A percentile compares a stretch with the other conserved stretches of the same genome.
Conservation (phyloP, 805 yeast genomes). For the Wickerhamiella australiensis region DNA sequence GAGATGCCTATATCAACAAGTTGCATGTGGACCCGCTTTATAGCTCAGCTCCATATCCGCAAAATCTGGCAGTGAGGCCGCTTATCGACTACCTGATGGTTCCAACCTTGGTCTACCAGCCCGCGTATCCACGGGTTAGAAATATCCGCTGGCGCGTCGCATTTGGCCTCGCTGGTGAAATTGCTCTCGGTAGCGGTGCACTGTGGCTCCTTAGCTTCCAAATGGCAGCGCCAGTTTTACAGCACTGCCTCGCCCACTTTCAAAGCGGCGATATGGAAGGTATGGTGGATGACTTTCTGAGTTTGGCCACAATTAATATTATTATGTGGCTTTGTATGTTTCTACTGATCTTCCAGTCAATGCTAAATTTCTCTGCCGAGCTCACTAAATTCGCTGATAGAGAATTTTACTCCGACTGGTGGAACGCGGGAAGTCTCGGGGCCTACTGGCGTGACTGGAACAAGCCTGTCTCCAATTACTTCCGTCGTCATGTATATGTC, state of each 20-base stretch:
- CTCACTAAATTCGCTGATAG: slow-evolving; percentile 36
- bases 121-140: slow-evolving; percentile 34
- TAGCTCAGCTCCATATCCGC: slow-evolving; percentile 30
- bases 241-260: slow-evolving; percentile 26
- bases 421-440: slow-evolving; percentile 40
- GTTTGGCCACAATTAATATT: slow-evolving; percentile 33
- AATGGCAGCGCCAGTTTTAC: slow-evolving; percentile 36
- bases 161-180: slow-evolving; percentile 29
- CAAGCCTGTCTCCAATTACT: slow-evolving; percentile 34
- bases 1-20: slow-evolving; percentile 26
- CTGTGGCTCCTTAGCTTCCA: slow-evolving; percentile 33
- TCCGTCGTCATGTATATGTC: slow-evolving; percentile 33
- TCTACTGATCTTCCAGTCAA: slow-evolving; percentile 33
- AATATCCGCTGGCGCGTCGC: slow-evolving; percentile 27
- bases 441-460: slow-evolving; percentile 40
- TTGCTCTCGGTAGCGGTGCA: slow-evolving; percentile 26
- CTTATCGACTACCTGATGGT: slow-evolving; percentile 34
- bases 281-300: slow-evolving; percentile 30
- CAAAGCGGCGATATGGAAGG: slow-evolving; percentile 22
- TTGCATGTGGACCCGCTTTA: slow-evolving; percentile 29
- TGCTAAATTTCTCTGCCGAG: slow-evolving; percentile 35
- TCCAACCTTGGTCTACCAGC: slow-evolving; percentile 39
- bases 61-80: slow-evolving; percentile 30
- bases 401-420: slow-evolving; percentile 38
- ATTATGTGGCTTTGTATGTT: slow-evolving; percentile 36